phyloP scores from a whole-genome alignment of 192 early-diverging fungal species.

The Backusella circina region DNA sequence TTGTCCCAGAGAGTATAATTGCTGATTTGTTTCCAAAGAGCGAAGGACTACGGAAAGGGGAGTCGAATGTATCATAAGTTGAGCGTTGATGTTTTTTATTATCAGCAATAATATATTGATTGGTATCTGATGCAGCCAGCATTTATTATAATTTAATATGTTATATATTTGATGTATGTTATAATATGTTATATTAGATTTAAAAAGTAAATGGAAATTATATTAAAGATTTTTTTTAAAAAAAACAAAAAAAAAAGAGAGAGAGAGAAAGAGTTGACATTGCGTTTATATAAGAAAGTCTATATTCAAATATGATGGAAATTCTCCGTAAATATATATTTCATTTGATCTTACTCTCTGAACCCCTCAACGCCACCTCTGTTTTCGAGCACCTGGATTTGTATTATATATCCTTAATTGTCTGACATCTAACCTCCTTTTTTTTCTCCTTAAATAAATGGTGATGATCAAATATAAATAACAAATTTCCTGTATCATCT shows the following conservation, averaged over 20 bases:
- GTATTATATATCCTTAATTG: not conserved
- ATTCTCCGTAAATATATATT: not conserved
- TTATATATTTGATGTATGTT: not conserved
- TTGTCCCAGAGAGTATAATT: not conserved
- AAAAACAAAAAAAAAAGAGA: not conserved
- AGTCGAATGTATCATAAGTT: not conserved
- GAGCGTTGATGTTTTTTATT: not conserved
- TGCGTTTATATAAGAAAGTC: not conserved
- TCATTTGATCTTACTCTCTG: not conserved
- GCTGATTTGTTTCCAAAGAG: not conserved
- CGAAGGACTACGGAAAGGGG: not conserved
- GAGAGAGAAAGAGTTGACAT: not conserved
- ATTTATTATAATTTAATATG: not conserved
- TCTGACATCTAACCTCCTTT: not conserved
- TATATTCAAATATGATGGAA: not conserved
- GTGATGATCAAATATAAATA: not conserved
- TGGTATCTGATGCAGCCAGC: not conserved
- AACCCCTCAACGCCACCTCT: not conserved
- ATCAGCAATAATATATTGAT: not conserved
- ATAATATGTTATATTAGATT: not conserved
- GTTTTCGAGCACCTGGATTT: conserved; percentile 2
- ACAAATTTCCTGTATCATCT: not conserved
- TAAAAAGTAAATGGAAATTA: not conserved
- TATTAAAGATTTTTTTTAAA: not conserved
- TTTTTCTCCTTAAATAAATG: not conserved